Percentiles rank a stretch among this genome's conserved stretches.
These are phyloP conservation scores for Pyrus communis DNA, from an alignment of 306 rosid species.

Conservation along the genomic window DNA sequence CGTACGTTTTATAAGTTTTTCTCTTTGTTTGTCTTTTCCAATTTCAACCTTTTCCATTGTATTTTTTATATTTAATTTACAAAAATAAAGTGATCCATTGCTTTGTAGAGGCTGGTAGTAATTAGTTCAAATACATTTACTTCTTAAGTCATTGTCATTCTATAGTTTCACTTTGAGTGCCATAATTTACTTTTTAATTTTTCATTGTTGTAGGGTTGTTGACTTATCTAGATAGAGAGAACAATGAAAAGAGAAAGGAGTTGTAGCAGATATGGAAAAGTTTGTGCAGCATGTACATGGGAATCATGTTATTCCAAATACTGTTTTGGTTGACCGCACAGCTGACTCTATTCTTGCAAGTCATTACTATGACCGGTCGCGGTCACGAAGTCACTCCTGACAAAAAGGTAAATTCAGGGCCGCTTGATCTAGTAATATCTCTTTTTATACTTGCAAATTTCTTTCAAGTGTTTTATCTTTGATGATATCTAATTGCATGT, in stretches of 20 bases:
- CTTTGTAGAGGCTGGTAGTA: not conserved
- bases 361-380: constrained; percentile 75
- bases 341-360: constrained; percentile 70
- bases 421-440: constrained; percentile 75
- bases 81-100: too few relatives aligned
- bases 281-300: constrained; percentile 78
- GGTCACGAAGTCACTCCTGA: constrained; percentile 86
- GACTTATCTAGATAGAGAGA: constrained; percentile 79
- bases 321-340: constrained; percentile 89
- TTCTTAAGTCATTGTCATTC: not conserved
- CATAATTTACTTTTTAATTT: not conserved
- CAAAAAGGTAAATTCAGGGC: constrained; percentile 98
- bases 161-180: constrained; percentile 3
- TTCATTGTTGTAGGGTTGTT: constrained; percentile 53
- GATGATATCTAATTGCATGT: not conserved
- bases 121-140: not conserved
- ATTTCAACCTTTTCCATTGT: not conserved
- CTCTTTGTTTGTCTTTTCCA: not conserved
- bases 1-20: not conserved
- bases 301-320: constrained; percentile 94
- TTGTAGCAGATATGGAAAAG: constrained; percentile 58
- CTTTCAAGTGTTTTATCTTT: not conserved
- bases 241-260: constrained; percentile 52
- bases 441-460: not conserved
- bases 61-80: not conserved